Evolutionary conservation across 2,329 filamentous ascomycete genomes (phyloP).

Genomic region (Fonsecaea multimorphosa): DNA sequence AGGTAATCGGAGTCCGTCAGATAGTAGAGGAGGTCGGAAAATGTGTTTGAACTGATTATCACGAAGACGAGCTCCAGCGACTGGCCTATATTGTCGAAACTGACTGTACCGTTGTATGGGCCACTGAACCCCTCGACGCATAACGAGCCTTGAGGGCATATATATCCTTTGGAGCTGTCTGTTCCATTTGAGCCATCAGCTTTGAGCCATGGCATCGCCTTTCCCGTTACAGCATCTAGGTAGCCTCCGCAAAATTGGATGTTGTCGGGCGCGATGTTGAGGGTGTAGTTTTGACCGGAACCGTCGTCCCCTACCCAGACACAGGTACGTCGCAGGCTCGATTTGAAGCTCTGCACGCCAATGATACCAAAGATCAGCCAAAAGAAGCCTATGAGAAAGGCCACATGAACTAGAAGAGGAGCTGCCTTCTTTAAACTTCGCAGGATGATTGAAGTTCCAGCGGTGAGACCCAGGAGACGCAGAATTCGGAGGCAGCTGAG

Average conservation of each 20-base stretch:
- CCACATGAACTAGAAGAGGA: slow-evolving; percentile 87
- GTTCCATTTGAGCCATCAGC: slow-evolving; percentile 60
- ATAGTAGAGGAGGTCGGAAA: slow-evolving; percentile 91
- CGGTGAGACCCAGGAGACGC: slow-evolving; percentile 86
- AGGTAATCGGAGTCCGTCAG: slow-evolving; percentile 92
- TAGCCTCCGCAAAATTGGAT: slow-evolving; percentile 88
- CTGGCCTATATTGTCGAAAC: slow-evolving; percentile 92
- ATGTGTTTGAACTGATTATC: slow-evolving; percentile 98
- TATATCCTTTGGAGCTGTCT: slow-evolving; percentile 74
- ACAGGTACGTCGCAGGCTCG: slow-evolving; percentile 76
- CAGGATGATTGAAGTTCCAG: slow-evolving; percentile 93
- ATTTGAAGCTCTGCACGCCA: slow-evolving; percentile 94
- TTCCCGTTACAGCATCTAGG: slow-evolving; percentile 65
- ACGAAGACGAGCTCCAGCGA: slow-evolving; percentile 95
- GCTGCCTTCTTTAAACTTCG: slow-evolving; percentile 95
- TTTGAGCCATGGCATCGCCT: slow-evolving; percentile 70
- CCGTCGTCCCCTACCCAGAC: slow-evolving; percentile 72
- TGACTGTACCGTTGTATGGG: slow-evolving; percentile 84
- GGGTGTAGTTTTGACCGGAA: slow-evolving; percentile 46
- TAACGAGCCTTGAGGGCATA: slow-evolving; percentile 82
- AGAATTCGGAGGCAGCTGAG: slow-evolving; percentile 92
- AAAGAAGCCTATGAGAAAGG: slow-evolving; percentile 94
- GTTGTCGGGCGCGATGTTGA: slow-evolving; percentile 61
- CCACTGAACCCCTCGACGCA: slow-evolving; percentile 76
- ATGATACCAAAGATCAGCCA: slow-evolving; percentile 98